These are phyloP conservation scores for Paramecium bursaria DNA, from an alignment of 73 alveolate species.

Conservation along the genomic window DNA sequence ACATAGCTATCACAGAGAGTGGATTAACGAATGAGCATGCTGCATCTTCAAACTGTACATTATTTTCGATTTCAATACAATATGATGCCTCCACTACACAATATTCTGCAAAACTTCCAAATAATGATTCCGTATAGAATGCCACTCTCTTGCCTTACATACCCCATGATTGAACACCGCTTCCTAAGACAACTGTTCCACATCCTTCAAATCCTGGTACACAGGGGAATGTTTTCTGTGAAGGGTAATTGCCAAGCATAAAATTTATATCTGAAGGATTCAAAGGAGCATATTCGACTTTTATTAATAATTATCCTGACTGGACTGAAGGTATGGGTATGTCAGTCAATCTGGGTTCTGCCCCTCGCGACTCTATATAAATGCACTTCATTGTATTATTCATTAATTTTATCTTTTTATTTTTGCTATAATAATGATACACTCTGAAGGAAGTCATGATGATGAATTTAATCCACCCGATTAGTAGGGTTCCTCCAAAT, in stretches of 20 bases:
- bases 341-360: slow-evolving; percentile 7
- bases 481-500: not conserved
- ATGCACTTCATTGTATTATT: not conserved
- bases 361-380: not conserved
- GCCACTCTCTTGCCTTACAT: slow-evolving; percentile 74
- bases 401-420: no score
- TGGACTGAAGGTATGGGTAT: slow-evolving; percentile 48
- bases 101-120: slow-evolving; percentile 75
- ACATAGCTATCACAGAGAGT: slow-evolving; percentile 78
- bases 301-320: slow-evolving; percentile 76
- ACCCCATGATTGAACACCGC: slow-evolving; percentile 79
- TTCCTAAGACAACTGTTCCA: slow-evolving; percentile 86
- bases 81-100: slow-evolving; percentile 54
- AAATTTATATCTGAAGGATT: slow-evolving; percentile 79
- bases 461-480: no score
- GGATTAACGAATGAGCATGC: slow-evolving; percentile 81
- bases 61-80: slow-evolving; percentile 61
- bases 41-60: slow-evolving; percentile 72
- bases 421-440: no score
- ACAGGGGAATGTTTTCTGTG: slow-evolving; percentile 71
- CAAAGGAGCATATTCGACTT: slow-evolving; percentile 81
- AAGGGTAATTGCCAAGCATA: slow-evolving; percentile 73
- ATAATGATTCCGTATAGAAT: slow-evolving; percentile 63
- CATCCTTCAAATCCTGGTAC: slow-evolving; percentile 88
- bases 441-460: no score